Base-by-base conservation (phyloP, 192 early-diverging fungal species). In the Podila horticola region DNA sequence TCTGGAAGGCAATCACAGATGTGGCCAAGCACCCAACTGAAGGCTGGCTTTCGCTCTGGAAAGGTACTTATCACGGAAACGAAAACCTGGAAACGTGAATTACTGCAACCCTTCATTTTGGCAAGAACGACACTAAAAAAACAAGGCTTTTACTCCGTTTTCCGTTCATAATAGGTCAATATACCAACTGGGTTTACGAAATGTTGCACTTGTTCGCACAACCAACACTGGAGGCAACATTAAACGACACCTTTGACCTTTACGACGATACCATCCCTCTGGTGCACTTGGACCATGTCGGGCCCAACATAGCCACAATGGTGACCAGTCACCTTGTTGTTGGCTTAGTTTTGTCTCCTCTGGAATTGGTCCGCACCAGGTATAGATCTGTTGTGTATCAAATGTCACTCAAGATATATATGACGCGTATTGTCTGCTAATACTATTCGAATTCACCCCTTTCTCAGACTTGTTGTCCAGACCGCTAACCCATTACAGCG, bases 171-270 rank as follows among this genome's bases (percentile, higher is more conserved):
- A n/a, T 81, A 93, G 95, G 96, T 17, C 91, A 96, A 75, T 90
- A 94, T 59, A 94, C 95, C n/a, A 89, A 90, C 55, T 97, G 96
- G 92, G 30, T 88, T 9, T 94, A 93, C 75, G 91, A 94, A 41
- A 90, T 93, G 74, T 74, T 92, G 55, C 92, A 92, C 65, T 71
- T 92, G 31, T 84, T 94, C 34, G 64, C 95, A 50, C 96, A 97
- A 72, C 97, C 98, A 20, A 92, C 92, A 8, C 74, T 98, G 52
- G 97, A 99, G 74, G 96, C 94, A 24, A 79, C 86, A n/a, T 70
- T 98, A 62, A 98, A 98, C 82, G 98, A 99, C 72, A 86, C 90
- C n/a, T 94, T 98, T 67, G 97, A 94, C 71, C 90, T 97, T 29
- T 97, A 94, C 72, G 98, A 98, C 66, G 95, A 95, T 75, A 90